These are phyloP conservation scores for Sphagnum magellanicum DNA, from an alignment of 228 moss, liverwort and hornwort species.

Conservation along the genomic window DNA sequence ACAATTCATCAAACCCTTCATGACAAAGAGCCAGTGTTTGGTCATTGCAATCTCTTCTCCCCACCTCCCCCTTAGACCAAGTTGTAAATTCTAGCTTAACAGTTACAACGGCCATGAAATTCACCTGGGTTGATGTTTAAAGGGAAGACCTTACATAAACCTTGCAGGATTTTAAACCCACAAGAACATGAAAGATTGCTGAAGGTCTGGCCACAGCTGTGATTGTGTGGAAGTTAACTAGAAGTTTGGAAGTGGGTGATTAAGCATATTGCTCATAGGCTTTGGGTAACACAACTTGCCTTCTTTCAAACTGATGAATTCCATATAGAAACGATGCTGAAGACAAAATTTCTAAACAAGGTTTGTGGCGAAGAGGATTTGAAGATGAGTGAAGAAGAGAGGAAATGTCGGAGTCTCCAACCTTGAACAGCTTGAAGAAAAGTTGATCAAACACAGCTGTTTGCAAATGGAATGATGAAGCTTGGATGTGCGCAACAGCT, in stretches of 20 bases:
- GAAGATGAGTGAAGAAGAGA: too few relatives aligned
- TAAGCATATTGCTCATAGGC: neutral
- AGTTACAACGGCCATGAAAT: too few relatives aligned
- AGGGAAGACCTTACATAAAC: neutral
- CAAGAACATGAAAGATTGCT: neutral
- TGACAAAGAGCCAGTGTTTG: too few relatives aligned
- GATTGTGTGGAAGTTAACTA: neutral
- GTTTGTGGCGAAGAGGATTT: too few relatives aligned
- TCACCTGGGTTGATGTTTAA: too few relatives aligned
- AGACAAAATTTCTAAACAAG: too few relatives aligned
- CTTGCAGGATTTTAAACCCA: neutral
- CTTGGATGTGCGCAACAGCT: conserved; percentile 85
- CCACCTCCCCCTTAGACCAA: too few relatives aligned
- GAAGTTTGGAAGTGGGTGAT: neutral
- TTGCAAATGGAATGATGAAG: conserved; percentile 73
- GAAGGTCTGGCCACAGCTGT: neutral
- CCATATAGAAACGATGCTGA: too few relatives aligned
- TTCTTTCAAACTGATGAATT: too few relatives aligned
- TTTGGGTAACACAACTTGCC: neutral
- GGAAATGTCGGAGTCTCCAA: conserved; percentile 5
- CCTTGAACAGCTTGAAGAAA: conserved; percentile 88
- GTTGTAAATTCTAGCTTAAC: too few relatives aligned
- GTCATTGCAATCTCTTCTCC: too few relatives aligned
- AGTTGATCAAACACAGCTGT: conserved; percentile 75
- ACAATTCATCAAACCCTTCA: too few relatives aligned